phyloP scores from a whole-genome alignment of 495 filamentous ascomycete species.

The Penicillium maclennaniae region DNA sequence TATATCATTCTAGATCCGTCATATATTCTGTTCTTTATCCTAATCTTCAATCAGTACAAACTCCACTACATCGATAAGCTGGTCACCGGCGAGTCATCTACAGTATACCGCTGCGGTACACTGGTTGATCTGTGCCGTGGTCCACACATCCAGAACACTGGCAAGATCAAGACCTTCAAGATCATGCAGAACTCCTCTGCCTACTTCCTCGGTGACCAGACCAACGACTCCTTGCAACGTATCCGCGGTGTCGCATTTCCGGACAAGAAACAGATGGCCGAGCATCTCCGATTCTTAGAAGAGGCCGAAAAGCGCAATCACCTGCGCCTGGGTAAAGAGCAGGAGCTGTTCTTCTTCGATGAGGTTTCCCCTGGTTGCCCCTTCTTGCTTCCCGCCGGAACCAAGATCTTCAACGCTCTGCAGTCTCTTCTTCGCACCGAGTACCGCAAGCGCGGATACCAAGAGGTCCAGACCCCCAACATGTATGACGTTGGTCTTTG shows the following conservation, averaged over 20 bases:
- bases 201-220: slow-evolving; percentile 91
- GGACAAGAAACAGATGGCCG: slow-evolving; percentile 88
- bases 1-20: no score
- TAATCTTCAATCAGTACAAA: no score
- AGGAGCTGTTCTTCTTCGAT: slow-evolving; percentile 96
- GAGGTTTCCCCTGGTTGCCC: slow-evolving; percentile 86
- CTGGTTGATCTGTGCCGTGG: slow-evolving; percentile 77
- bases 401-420: slow-evolving; percentile 85
- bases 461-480: slow-evolving; percentile 93
- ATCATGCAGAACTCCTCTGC: slow-evolving; percentile 95
- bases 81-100: slow-evolving; percentile 85
- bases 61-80: slow-evolving; percentile 93
- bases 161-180: slow-evolving; percentile 86
- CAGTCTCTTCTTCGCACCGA: slow-evolving; percentile 74
- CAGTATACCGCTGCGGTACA: slow-evolving; percentile 84
- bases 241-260: slow-evolving; percentile 97
- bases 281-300: slow-evolving; percentile 88
- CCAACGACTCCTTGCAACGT: slow-evolving; percentile 89
- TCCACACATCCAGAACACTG: slow-evolving; percentile 88
- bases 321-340: slow-evolving; percentile 82
- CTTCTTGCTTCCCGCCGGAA: slow-evolving; percentile 91
- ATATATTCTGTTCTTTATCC: no score
- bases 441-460: slow-evolving; percentile 91
- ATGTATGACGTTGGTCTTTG: slow-evolving; percentile 90
- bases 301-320: slow-evolving; percentile 97